Evolutionary conservation across 1,284 basidiomycete genomes (phyloP).

Genomic region (Rhodofomes roseus): DNA sequence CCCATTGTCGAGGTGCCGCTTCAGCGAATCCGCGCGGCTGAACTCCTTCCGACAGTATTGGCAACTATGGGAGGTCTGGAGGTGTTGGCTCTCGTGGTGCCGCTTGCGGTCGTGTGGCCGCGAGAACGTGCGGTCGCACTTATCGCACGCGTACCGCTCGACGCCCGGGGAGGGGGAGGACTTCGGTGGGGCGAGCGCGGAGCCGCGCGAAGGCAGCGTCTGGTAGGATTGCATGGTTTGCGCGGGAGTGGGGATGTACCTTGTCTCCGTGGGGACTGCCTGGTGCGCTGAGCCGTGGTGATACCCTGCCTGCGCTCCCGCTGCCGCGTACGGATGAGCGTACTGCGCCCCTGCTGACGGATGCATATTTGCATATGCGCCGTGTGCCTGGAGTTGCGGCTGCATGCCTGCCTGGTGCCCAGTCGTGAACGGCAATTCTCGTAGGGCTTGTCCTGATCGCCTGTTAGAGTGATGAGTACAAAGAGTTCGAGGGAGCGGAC

Average conservation of each 20-base stretch:
- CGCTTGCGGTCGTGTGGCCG: slow-evolving; percentile 75
- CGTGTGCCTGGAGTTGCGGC: not conserved
- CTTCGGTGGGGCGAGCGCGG: slow-evolving; percentile 16
- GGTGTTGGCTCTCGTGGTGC: slow-evolving; percentile 73
- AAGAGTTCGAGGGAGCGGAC: not conserved
- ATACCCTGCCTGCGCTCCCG: slow-evolving; percentile 8
- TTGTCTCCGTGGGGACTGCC: slow-evolving; percentile 16
- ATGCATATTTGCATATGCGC: not conserved
- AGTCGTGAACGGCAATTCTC: slow-evolving; percentile 16
- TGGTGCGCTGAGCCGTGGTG: slow-evolving; percentile 11
- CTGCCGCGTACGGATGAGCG: not conserved
- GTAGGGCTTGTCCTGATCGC: slow-evolving; percentile 13
- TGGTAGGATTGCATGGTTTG: slow-evolving; percentile 19
- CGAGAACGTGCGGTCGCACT: slow-evolving; percentile 72
- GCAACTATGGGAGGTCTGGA: slow-evolving; percentile 61
- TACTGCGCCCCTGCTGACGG: not conserved
- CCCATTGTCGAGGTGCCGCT: slow-evolving; percentile 64
- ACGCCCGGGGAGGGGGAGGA: slow-evolving; percentile 21
- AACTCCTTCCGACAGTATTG: slow-evolving; percentile 70
- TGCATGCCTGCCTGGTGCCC: not conserved
- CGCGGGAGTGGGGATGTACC: slow-evolving; percentile 22
- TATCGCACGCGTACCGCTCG: slow-evolving; percentile 61
- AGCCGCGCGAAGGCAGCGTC: slow-evolving; percentile 12
- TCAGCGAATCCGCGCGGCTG: slow-evolving; percentile 58
- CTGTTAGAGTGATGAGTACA: not conserved